Conservation (phyloP, 495 filamentous ascomycete genomes). For the Aspergillus panamensis region DNA sequence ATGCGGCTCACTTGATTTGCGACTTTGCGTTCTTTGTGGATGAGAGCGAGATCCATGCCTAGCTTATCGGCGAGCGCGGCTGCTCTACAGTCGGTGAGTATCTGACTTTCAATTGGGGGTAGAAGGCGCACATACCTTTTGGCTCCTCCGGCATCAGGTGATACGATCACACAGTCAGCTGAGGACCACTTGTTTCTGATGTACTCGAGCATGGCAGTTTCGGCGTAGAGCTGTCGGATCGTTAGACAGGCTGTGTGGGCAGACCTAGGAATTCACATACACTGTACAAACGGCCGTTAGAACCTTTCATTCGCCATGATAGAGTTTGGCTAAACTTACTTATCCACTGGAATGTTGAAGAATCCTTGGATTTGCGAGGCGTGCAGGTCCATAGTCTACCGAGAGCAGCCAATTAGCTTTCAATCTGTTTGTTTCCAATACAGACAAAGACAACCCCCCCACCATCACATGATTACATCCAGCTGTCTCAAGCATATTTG, state of each 20-base stretch:
- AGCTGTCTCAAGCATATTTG: constrained; percentile 51
- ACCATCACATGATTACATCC: constrained; percentile 79
- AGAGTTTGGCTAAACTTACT: background rate
- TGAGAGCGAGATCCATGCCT: constrained; percentile 77
- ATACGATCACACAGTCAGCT: constrained; percentile 76
- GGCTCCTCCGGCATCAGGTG: constrained; percentile 81
- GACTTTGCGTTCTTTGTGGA: constrained; percentile 77
- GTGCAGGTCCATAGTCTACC: constrained; percentile 72
- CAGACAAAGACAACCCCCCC: background rate
- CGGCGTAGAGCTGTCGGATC: constrained; percentile 64
- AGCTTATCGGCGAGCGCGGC: constrained; percentile 79
- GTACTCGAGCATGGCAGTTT: constrained; percentile 70
- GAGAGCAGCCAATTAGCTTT: background rate
- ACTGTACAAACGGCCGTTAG: background rate
- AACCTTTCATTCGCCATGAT: background rate
- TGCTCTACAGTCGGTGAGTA: constrained; percentile 33
- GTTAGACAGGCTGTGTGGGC: background rate
- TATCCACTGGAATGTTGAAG: constrained; percentile 83
- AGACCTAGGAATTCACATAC: background rate
- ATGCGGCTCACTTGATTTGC: constrained; percentile 82
- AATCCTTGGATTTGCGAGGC: constrained; percentile 91
- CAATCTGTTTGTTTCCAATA: background rate
- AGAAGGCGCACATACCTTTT: constrained; percentile 48
- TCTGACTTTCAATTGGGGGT: background rate
- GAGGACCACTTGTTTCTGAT: constrained; percentile 70